These are phyloP conservation scores for Xylogone sp. DNA, from an alignment of 2,329 filamentous ascomycete species.

Conservation along the genomic window DNA sequence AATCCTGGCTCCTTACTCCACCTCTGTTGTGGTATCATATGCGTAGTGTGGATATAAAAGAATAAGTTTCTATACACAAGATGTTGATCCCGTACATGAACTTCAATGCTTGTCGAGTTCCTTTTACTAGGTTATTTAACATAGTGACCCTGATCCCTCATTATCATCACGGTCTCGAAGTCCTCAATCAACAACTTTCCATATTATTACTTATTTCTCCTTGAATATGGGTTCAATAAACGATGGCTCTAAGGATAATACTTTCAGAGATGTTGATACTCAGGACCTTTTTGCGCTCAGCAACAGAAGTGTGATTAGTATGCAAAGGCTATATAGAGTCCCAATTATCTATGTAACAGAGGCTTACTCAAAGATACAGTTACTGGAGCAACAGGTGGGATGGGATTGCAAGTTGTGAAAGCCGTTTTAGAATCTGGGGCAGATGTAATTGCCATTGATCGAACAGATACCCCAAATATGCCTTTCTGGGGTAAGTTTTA, in stretches of 20 bases:
- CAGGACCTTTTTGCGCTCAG: neutral
- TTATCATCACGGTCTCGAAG: too few species aligned
- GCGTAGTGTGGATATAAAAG: too few species aligned
- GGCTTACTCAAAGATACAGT: slow-evolving; percentile 24
- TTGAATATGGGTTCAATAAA: neutral
- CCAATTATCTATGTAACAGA: neutral
- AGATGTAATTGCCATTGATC: slow-evolving; percentile 45
- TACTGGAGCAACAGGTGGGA: slow-evolving; percentile 45
- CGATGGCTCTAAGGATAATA: neutral
- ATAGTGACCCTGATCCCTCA: too few species aligned
- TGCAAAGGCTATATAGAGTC: neutral
- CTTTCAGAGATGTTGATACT: neutral
- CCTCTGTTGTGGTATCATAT: too few species aligned
- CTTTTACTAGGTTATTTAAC: too few species aligned
- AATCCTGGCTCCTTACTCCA: too few species aligned
- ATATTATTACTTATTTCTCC: too few species aligned
- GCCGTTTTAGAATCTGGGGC: slow-evolving; percentile 46
- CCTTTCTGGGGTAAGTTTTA: slow-evolving; percentile 32
- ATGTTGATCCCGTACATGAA: too few species aligned
- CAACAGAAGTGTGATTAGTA: neutral
- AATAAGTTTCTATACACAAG: too few species aligned
- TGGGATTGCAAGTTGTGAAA: slow-evolving; percentile 42
- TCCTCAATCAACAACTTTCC: too few species aligned
- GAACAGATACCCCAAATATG: slow-evolving; percentile 33
- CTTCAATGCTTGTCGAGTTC: too few species aligned